A percentile compares a stretch with the other conserved stretches of the same genome.
These are phyloP conservation scores for Gossypium rotundifolium DNA, from an alignment of 345 rosid species.

Conservation along the genomic window DNA sequence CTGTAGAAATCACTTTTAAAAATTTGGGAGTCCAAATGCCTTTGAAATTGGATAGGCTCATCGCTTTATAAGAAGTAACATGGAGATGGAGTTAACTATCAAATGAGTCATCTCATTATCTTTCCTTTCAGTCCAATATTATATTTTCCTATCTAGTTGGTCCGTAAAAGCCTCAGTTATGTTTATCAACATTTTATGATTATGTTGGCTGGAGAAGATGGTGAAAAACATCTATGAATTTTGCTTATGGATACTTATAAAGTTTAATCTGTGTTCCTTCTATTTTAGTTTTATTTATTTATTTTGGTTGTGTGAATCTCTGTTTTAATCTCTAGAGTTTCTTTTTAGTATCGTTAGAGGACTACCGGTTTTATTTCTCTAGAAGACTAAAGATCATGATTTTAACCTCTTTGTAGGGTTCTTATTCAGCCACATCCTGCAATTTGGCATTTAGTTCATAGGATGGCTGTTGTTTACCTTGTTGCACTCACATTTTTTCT, in stretches of 20 bases:
- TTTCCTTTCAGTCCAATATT: not conserved
- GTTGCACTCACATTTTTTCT: constrained; percentile 92
- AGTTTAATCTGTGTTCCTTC: not conserved
- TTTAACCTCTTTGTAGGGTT: constrained; percentile 40
- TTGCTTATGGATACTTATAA: not conserved
- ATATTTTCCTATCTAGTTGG: not conserved
- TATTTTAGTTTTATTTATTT: not conserved
- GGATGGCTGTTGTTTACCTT: constrained; percentile 91
- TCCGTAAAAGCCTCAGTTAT: not conserved
- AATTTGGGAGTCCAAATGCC: not conserved
- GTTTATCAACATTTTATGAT: not conserved
- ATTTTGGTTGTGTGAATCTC: not conserved
- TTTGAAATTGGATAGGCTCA: not conserved
- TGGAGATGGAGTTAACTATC: not conserved
- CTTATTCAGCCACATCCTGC: constrained; percentile 98
- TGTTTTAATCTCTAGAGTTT: not conserved
- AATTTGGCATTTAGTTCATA: constrained; percentile 96
- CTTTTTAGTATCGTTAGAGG: not conserved
- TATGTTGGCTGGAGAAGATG: not conserved
- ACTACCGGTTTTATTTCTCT: not conserved
- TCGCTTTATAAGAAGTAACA: not conserved
- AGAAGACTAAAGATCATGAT: not conserved
- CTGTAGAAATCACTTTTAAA: not conserved
- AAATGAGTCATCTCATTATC: not conserved
- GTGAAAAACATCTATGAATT: not conserved